Percentiles rank a stretch among this genome's conserved stretches.
phyloP scores from a whole-genome alignment of 257 asterid genomes.

The Penstemon davidsonii region DNA sequence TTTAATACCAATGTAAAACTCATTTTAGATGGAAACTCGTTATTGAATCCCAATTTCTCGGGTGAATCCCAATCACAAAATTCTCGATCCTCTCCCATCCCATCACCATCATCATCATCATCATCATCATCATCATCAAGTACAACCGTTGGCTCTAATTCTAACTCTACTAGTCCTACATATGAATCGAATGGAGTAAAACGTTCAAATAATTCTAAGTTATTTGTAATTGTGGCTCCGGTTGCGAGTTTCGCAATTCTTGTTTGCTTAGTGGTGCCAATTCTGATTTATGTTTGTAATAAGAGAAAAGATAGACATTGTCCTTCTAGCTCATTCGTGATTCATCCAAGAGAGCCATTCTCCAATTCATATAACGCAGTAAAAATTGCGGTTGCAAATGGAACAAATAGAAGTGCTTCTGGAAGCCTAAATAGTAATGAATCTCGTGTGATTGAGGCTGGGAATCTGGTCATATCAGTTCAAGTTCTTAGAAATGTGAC shows the following conservation, averaged over 20 bases:
- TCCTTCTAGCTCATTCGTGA: conserved; percentile 55
- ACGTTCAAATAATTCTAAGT: conserved; percentile 35
- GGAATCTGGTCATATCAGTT: conserved; percentile 71
- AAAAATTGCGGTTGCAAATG: conserved; percentile 63
- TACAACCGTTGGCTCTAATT: no score
- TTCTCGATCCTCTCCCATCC: conserved; percentile 30
- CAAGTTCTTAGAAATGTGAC: conserved; percentile 83
- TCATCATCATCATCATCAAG: no score
- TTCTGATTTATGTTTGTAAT: conserved; percentile 51
- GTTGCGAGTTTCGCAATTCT: conserved; percentile 51
- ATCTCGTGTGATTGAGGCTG: conserved; percentile 69
- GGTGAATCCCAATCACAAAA: conserved; percentile 35
- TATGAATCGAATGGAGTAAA: conserved; percentile 25
- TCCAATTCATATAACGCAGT: conserved; percentile 50
- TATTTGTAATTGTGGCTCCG: conserved; percentile 54
- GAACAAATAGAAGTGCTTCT: conserved; percentile 42
- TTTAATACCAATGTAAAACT: conserved; percentile 51
- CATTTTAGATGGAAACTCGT: conserved; percentile 51
- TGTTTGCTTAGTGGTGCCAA: conserved; percentile 45
- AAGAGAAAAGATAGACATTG: conserved; percentile 37
- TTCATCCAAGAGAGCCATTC: conserved; percentile 66
- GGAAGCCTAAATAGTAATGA: conserved; percentile 53
- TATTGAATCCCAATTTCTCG: conserved; percentile 39
- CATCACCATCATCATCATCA: conserved; percentile 14
- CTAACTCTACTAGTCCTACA: no score